phyloP scores from a whole-genome alignment of 495 filamentous ascomycete species.

The Lasiosphaeria hispida region DNA sequence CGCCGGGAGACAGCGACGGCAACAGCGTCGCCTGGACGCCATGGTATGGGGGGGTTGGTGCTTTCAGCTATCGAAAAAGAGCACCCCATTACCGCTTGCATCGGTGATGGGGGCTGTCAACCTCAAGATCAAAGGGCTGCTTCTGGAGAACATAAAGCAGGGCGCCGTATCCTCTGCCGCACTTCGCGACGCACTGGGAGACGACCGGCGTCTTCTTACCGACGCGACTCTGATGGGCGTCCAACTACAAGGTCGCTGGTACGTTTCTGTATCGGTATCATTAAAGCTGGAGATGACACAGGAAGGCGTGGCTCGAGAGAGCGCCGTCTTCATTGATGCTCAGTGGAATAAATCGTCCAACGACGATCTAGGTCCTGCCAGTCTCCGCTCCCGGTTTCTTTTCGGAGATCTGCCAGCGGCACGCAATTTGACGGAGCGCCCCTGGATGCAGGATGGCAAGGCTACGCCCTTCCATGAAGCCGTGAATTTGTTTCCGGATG shows the following conservation, averaged over 20 bases:
- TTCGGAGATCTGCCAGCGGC: too few species aligned
- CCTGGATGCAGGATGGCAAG: too few species aligned
- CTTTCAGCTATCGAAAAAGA: background rate
- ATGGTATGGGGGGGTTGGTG: constrained; percentile 1
- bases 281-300: background rate
- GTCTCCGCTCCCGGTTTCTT: too few species aligned
- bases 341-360: too few species aligned
- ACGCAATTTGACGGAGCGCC: too few species aligned
- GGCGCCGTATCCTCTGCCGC: background rate
- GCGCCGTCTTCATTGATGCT: too few species aligned
- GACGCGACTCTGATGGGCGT: background rate
- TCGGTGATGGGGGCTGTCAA: background rate
- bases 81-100: background rate
- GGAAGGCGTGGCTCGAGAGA: background rate
- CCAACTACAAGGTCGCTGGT: background rate
- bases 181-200: background rate
- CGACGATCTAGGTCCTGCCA: too few species aligned
- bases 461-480: too few species aligned
- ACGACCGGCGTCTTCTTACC: background rate
- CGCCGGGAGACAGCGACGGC: background rate
- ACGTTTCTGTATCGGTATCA: background rate
- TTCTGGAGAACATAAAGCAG: background rate
- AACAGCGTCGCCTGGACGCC: background rate
- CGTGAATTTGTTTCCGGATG: too few species aligned
- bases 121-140: background rate